Evolutionary conservation across 345 rosid genomes (phyloP).

Genomic region (Syzygium aromaticum): DNA sequence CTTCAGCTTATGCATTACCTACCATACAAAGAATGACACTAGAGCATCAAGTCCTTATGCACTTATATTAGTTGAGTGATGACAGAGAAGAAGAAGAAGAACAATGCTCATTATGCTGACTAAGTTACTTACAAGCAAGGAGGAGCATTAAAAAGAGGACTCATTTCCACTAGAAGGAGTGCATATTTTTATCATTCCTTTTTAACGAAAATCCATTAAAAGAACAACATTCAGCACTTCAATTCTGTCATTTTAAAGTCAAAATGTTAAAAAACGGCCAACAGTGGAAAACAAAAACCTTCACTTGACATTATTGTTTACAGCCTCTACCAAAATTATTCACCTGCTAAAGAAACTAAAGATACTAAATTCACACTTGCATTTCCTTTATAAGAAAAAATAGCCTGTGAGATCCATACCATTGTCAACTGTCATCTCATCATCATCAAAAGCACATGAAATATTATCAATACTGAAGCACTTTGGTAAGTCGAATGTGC

Average conservation of each 20-base stretch:
- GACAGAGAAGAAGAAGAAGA: neutral
- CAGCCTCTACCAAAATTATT: neutral
- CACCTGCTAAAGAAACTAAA: neutral
- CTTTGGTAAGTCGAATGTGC: slow-evolving; percentile 6
- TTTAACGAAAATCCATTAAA: neutral
- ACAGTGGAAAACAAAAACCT: neutral
- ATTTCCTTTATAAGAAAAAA: neutral
- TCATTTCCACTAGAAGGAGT: neutral
- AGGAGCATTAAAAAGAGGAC: neutral
- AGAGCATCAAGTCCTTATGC: neutral
- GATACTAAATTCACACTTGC: neutral
- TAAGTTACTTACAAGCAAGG: neutral
- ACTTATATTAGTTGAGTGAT: neutral
- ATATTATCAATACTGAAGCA: slow-evolving; percentile 14
- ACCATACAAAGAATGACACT: neutral
- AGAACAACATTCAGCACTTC: neutral
- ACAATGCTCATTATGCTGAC: neutral
- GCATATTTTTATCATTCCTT: neutral
- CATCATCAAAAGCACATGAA: slow-evolving; percentile 10
- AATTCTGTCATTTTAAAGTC: neutral
- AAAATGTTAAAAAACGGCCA: neutral
- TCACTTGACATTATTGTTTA: neutral
- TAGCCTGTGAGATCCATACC: neutral
- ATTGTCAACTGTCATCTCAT: slow-evolving; percentile 5
- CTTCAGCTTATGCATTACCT: neutral